Conservation (phyloP, 306 rosid species). For the Mimosa bimucronata region DNA sequence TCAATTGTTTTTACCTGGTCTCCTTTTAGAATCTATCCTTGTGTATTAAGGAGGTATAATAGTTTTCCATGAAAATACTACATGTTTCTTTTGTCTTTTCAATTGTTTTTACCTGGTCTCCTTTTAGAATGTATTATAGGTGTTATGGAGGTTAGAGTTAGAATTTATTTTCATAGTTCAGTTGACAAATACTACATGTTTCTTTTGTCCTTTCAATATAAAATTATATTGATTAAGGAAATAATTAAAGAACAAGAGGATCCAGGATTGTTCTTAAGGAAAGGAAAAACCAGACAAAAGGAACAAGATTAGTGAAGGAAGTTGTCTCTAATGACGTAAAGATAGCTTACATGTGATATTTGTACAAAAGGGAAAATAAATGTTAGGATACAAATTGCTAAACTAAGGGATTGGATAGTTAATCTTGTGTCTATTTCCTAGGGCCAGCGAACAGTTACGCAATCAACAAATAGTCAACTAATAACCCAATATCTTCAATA, state of each 20-base stretch:
- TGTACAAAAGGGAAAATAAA: not conserved
- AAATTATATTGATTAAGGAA: not conserved
- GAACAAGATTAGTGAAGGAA: not conserved
- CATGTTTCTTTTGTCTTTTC: no score
- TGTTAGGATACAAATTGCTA: not conserved
- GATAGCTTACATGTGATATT: not conserved
- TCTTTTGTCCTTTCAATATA: not conserved
- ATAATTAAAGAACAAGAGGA: not conserved
- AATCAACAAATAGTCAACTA: not conserved
- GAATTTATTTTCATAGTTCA: not conserved
- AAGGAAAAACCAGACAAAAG: not conserved
- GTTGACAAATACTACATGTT: not conserved
- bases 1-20: constrained; percentile 24
- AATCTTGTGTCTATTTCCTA: not conserved
- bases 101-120: constrained; percentile 21
- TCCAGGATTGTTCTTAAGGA: not conserved
- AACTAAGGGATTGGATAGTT: not conserved
- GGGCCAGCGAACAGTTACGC: not conserved
- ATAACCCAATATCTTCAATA: not conserved
- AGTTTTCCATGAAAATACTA: not conserved
- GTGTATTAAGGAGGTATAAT: not conserved
- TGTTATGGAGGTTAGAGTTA: constrained; percentile 12
- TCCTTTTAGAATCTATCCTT: constrained; percentile 27
- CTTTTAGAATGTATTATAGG: constrained; percentile 25
- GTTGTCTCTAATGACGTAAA: not conserved